Conservation (phyloP, 257 asterid species). For the Gentiana dahurica region DNA sequence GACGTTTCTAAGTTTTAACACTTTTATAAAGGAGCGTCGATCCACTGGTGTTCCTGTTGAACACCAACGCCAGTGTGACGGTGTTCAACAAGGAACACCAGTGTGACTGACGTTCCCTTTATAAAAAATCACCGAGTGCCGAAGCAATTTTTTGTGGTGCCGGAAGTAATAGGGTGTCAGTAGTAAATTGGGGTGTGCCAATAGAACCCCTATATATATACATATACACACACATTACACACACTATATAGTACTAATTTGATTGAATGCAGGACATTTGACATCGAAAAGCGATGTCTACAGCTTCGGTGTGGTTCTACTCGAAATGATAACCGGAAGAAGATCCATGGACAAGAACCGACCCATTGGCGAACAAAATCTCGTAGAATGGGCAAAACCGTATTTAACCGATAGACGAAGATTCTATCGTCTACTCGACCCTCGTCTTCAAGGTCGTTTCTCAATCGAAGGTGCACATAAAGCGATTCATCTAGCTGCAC, state of each 20-base stretch:
- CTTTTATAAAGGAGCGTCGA: too few relatives aligned
- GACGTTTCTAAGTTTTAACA: too few relatives aligned
- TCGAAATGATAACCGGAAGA: constrained; percentile 55
- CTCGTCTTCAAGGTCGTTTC: constrained; percentile 63
- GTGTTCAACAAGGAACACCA: too few relatives aligned
- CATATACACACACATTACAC: too few relatives aligned
- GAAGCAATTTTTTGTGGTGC: too few relatives aligned
- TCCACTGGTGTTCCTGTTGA: too few relatives aligned
- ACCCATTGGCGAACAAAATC: constrained; percentile 51
- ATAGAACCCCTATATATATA: too few relatives aligned
- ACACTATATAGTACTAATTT: not conserved
- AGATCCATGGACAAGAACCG: constrained; percentile 64
- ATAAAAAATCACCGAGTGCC: too few relatives aligned
- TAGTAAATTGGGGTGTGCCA: too few relatives aligned
- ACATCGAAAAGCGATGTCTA: constrained; percentile 80
- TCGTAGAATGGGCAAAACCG: constrained; percentile 70
- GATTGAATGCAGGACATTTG: constrained; percentile 46
- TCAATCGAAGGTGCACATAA: constrained; percentile 55
- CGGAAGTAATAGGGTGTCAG: too few relatives aligned
- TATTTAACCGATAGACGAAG: constrained; percentile 47
- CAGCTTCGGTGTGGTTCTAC: constrained; percentile 78
- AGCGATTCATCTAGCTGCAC: constrained; percentile 54
- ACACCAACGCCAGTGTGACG: too few relatives aligned
- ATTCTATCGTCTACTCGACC: constrained; percentile 51
- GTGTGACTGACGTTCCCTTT: too few relatives aligned